phyloP scores from a whole-genome alignment of 129 eudicot species.

The Mikania micrantha region DNA sequence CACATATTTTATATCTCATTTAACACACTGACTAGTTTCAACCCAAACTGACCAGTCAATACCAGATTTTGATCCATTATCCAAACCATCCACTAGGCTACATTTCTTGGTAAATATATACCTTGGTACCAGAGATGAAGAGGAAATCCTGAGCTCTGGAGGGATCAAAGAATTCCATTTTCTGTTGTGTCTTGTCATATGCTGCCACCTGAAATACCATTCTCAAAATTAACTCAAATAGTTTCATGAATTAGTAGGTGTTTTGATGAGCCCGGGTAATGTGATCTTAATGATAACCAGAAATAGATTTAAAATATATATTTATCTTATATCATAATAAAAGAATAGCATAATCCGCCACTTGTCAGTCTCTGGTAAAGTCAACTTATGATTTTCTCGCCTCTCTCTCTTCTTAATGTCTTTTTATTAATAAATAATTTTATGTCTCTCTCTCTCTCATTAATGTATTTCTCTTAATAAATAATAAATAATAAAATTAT shows the following conservation, averaged over 20 bases:
- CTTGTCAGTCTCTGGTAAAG: too few relatives aligned
- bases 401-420: too few relatives aligned
- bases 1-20: not conserved
- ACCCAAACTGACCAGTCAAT: not conserved
- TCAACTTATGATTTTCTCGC: too few relatives aligned
- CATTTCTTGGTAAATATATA: conserved; percentile 7
- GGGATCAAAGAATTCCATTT: conserved; percentile 94
- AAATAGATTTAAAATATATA: too few relatives aligned
- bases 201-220: conserved; percentile 69
- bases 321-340: too few relatives aligned
- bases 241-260: not conserved
- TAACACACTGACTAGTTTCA: not conserved
- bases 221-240: not conserved
- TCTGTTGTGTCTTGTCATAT: conserved; percentile 68
- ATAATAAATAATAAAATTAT: too few relatives aligned
- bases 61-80: not conserved
- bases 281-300: too few relatives aligned
- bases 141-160: conserved; percentile 84
- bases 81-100: not conserved
- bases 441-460: too few relatives aligned
- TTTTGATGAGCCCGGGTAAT: not conserved
- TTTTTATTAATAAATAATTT: too few relatives aligned
- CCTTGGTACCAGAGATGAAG: conserved; percentile 97
- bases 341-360: too few relatives aligned
- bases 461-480: too few relatives aligned